phyloP scores from a whole-genome alignment of 768 basidiomycete genomes.

The Pulveroboletus sp. region DNA sequence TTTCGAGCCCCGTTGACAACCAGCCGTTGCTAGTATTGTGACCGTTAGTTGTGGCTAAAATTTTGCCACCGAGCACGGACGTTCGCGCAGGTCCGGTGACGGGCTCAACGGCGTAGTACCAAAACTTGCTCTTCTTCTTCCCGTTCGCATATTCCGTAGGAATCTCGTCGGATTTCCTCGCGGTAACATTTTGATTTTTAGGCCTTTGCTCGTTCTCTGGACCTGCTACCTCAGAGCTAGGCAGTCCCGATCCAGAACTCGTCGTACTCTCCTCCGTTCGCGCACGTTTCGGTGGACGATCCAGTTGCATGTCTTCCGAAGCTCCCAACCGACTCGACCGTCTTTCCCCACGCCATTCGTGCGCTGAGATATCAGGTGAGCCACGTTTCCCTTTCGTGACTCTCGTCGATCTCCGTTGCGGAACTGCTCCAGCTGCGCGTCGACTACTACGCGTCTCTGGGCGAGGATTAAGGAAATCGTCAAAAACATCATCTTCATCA shows the following conservation, averaged over 20 bases:
- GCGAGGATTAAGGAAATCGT: constrained; percentile 36
- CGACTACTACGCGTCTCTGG: constrained; percentile 44
- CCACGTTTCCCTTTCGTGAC: constrained; percentile 50
- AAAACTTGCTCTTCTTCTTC: constrained; percentile 84
- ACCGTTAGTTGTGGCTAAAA: constrained; percentile 19
- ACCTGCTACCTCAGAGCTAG: constrained; percentile 22
- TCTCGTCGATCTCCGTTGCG: constrained; percentile 55
- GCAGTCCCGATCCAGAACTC: constrained; percentile 45
- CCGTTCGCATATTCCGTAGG: constrained; percentile 75
- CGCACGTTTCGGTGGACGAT: constrained; percentile 64
- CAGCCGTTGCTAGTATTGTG: constrained; percentile 8
- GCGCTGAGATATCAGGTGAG: constrained; percentile 46
- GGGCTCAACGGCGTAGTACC: constrained; percentile 87
- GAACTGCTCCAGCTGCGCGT: constrained; percentile 33
- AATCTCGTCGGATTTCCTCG: constrained; percentile 67
- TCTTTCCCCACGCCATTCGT: constrained; percentile 71
- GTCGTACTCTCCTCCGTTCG: constrained; percentile 72
- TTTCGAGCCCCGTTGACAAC: constrained; percentile 1
- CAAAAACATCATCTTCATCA: constrained; percentile 56
- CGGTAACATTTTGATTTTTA: constrained; percentile 59
- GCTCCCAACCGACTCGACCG: constrained; percentile 69
- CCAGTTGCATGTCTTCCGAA: constrained; percentile 47
- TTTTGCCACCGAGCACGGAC: constrained; percentile 10
- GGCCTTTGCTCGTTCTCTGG: constrained; percentile 39
- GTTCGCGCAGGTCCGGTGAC: constrained; percentile 33